Evolutionary conservation across 768 basidiomycete genomes (phyloP).

Genomic region (Tricholoma saponaceum): DNA sequence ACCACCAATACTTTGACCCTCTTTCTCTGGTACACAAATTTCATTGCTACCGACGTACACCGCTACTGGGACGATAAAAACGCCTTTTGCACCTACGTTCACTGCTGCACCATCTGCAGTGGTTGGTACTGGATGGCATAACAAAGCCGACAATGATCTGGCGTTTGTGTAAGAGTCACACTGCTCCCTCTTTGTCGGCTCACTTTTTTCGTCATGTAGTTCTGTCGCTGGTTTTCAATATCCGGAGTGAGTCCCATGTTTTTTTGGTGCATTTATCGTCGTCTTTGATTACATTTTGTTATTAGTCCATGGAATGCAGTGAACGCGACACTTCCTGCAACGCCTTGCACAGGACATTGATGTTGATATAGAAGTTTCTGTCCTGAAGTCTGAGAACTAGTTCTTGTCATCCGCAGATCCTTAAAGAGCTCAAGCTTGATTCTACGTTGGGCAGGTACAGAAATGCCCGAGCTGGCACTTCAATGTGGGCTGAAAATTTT

Average conservation of each 20-base stretch:
- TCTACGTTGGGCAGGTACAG: too few species aligned
- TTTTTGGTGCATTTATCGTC: background rate
- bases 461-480: too few species aligned
- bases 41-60: slow-evolving; percentile 66
- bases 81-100: slow-evolving; percentile 61
- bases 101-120: slow-evolving; percentile 46
- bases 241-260: slow-evolving; percentile 39
- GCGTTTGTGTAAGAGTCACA: slow-evolving; percentile 44
- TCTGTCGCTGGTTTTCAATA: slow-evolving; percentile 62
- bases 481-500: too few species aligned
- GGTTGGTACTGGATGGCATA: slow-evolving; percentile 76
- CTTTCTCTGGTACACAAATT: slow-evolving; percentile 49
- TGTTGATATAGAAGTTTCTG: background rate
- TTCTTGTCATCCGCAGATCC: background rate
- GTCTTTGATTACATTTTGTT: slow-evolving; percentile 1
- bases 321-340: slow-evolving; percentile 40
- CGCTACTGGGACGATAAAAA: slow-evolving; percentile 59
- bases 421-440: background rate
- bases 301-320: slow-evolving; percentile 57
- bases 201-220: slow-evolving; percentile 17
- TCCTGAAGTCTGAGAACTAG: background rate
- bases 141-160: slow-evolving; percentile 55
- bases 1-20: slow-evolving; percentile 52
- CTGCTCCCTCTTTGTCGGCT: background rate
- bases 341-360: slow-evolving; percentile 33